Evolutionary conservation across 805 yeast species (phyloP).

Genomic region (Scheffersomyces amazonensis): DNA sequence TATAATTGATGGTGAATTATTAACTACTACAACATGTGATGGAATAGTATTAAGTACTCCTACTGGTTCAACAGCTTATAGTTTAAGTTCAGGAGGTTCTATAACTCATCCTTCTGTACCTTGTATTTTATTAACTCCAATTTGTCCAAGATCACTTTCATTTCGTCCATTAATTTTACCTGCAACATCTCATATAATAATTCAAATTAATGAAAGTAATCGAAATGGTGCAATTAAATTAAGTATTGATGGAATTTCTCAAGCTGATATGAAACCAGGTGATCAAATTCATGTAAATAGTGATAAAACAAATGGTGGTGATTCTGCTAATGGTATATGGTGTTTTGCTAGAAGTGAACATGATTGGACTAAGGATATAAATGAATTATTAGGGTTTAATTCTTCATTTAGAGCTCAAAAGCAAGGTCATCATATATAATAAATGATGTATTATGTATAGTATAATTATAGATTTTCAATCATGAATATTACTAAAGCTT

Average conservation of each 20-base stretch:
- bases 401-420: conserved; percentile 50
- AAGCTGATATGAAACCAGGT: conserved; percentile 63
- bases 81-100: conserved; percentile 86
- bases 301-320: conserved; percentile 34
- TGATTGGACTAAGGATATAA: conserved; percentile 91
- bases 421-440: background rate
- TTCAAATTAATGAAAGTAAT: conserved; percentile 51
- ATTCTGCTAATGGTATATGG: conserved; percentile 61
- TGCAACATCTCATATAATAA: conserved; percentile 66
- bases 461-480: too few species aligned
- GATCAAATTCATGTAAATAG: conserved; percentile 75
- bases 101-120: conserved; percentile 88
- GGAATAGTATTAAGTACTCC: conserved; percentile 87
- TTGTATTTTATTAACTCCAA: conserved; percentile 80
- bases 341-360: conserved; percentile 80
- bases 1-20: conserved; percentile 76
- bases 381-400: conserved; percentile 85
- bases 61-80: conserved; percentile 93
- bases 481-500: too few species aligned
- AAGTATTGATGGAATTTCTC: conserved; percentile 82
- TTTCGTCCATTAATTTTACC: conserved; percentile 88
- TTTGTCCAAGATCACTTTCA: conserved; percentile 88
- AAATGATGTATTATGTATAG: too few species aligned
- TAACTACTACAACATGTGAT: conserved; percentile 90
- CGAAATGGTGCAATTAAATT: conserved; percentile 46